These are phyloP conservation scores for Dunaliella sp. DNA, from an alignment of 139 green algal genomes.

Conservation along the genomic window DNA sequence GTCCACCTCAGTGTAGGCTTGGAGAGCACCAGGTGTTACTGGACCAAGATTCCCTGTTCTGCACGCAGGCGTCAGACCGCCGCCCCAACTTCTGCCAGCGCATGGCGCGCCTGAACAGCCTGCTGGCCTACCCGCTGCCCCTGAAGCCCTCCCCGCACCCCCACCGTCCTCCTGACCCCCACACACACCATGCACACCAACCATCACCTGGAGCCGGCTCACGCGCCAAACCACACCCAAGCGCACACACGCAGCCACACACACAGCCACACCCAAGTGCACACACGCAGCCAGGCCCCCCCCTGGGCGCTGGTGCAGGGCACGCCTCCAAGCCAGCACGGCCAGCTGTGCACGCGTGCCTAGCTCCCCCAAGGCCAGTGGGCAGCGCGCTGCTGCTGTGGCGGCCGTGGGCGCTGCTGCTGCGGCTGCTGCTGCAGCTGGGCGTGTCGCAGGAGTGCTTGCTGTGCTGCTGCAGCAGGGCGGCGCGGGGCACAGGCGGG, in stretches of 20 bases:
- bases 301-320: too few species aligned
- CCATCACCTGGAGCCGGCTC: too few species aligned
- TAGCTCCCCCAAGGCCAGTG: conserved; percentile 37
- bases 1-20: too few species aligned
- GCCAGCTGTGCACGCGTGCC: not conserved
- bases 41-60: not conserved
- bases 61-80: not conserved
- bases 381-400: conserved; percentile 60
- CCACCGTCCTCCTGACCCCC: not conserved
- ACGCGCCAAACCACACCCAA: too few species aligned
- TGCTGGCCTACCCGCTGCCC: not conserved
- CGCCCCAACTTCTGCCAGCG: conserved; percentile 21
- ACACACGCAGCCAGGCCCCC: too few species aligned
- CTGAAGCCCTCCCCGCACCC: not conserved
- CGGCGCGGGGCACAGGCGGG: not conserved
- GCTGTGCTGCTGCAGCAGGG: conserved; percentile 33
- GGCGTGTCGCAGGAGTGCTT: conserved; percentile 34
- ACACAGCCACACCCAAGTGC: too few species aligned
- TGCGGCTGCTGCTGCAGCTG: conserved; percentile 73
- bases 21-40: too few species aligned
- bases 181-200: too few species aligned
- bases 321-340: too few species aligned
- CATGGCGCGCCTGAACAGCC: not conserved
- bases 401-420: conserved; percentile 60
- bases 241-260: too few species aligned